Percentiles rank a stretch among this genome's conserved stretches.
These are phyloP conservation scores for Thelonectria olida DNA, from an alignment of 2,329 filamentous ascomycete genomes.

Conservation along the genomic window DNA sequence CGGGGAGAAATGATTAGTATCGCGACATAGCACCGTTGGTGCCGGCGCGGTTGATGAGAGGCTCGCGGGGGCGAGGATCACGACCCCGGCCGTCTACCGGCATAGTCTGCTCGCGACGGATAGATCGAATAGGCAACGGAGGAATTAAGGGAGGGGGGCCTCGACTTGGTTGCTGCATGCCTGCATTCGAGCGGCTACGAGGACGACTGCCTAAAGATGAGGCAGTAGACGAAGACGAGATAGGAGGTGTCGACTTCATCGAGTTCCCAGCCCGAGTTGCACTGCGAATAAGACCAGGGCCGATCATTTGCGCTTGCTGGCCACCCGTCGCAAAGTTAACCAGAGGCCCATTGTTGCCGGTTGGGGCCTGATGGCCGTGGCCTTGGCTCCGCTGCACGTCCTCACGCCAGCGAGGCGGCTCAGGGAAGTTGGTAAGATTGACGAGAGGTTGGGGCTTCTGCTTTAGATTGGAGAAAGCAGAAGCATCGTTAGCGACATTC, in stretches of 20 bases:
- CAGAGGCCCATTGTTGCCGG: slow-evolving; percentile 49
- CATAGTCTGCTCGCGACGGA: slow-evolving; percentile 38
- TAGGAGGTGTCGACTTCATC: slow-evolving; percentile 18
- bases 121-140: slow-evolving; percentile 39
- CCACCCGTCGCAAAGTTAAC: slow-evolving; percentile 56
- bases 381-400: slow-evolving; percentile 52
- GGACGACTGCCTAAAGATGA: slow-evolving; percentile 21
- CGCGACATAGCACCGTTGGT: slow-evolving; percentile 29
- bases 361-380: slow-evolving; percentile 52
- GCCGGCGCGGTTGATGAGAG: slow-evolving; percentile 45
- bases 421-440: slow-evolving; percentile 71
- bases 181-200: slow-evolving; percentile 40
- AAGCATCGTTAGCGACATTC: slow-evolving; percentile 28
- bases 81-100: slow-evolving; percentile 35
- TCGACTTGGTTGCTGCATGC: slow-evolving; percentile 21
- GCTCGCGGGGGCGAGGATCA: slow-evolving; percentile 40
- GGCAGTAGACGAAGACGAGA: slow-evolving; percentile 18
- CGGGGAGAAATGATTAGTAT: slow-evolving; percentile 12
- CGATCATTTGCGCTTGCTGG: slow-evolving; percentile 20
- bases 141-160: slow-evolving; percentile 38
- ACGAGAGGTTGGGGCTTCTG: slow-evolving; percentile 68
- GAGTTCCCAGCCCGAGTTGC: slow-evolving; percentile 19
- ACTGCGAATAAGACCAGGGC: slow-evolving; percentile 31
- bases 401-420: slow-evolving; percentile 67
- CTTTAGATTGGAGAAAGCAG: slow-evolving; percentile 7